Conservation (phyloP, 257 asterid species). For the Scutellaria galericulata region DNA sequence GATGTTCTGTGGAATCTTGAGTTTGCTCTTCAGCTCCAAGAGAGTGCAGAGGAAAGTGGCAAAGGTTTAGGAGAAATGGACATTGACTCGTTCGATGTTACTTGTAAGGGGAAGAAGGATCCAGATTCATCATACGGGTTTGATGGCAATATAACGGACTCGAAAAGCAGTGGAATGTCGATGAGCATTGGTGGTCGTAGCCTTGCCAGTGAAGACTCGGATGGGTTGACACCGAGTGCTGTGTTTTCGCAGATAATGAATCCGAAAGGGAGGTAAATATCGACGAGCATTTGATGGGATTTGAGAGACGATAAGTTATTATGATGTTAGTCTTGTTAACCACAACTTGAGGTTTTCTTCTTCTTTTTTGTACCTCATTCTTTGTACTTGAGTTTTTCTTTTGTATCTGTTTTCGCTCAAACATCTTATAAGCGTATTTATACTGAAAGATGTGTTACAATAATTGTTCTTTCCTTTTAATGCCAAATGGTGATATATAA, state of each 20-base stretch:
- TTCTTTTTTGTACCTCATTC: slow-evolving; percentile 2
- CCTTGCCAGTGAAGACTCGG: slow-evolving; percentile 87
- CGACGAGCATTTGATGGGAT: slow-evolving; percentile 14
- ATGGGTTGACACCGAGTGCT: slow-evolving; percentile 89
- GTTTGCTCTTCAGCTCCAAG: slow-evolving; percentile 89
- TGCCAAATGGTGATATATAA: not conserved
- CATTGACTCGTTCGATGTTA: slow-evolving; percentile 46
- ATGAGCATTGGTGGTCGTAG: slow-evolving; percentile 95
- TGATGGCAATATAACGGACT: slow-evolving; percentile 66
- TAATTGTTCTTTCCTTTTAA: slow-evolving; percentile 13
- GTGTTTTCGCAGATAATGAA: slow-evolving; percentile 97
- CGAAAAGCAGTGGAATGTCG: slow-evolving; percentile 78
- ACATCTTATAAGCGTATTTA: slow-evolving; percentile 43
- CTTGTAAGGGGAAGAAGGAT: slow-evolving; percentile 66
- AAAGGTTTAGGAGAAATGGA: slow-evolving; percentile 54
- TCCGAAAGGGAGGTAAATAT: slow-evolving; percentile 75
- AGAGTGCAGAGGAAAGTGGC: slow-evolving; percentile 89
- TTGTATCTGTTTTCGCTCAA: slow-evolving; percentile 28
- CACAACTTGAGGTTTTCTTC: slow-evolving; percentile 12
- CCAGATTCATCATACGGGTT: slow-evolving; percentile 54
- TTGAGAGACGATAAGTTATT: not conserved
- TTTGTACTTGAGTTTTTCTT: slow-evolving; percentile 25
- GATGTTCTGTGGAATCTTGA: slow-evolving; percentile 95
- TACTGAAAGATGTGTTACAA: slow-evolving; percentile 28
- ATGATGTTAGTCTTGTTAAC: slow-evolving; percentile 30